Base-by-base conservation (phyloP, 768 basidiomycete genomes). In the Hydnomerulius pinastri region DNA sequence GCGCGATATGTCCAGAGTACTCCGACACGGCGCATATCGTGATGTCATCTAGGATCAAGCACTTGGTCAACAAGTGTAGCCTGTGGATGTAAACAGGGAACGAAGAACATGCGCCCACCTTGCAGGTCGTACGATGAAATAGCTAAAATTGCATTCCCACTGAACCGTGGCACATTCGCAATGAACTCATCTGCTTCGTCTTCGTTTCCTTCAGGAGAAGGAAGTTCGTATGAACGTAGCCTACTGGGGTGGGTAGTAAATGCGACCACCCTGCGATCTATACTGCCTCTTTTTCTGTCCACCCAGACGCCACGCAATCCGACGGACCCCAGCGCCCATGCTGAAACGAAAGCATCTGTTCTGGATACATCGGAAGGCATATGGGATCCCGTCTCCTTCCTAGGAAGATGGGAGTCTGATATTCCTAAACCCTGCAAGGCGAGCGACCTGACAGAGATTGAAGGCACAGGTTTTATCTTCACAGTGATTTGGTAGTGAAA, bases 1-100 rank as follows among this genome's bases (percentile, higher is more conserved):
- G 53, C 2, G 72, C 63, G 41, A 80, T 74, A 6, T 55, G 66
- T 6, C 79, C 79, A 44, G 60, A 74, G 35, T 71, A 63, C 53
- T 81, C 79, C 5, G 71, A 72, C 32, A 81, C 69, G 8, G 75
- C 69, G 52, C 78, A 81, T 44, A 68, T 66, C 10, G 65, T 74
- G 6, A 78, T 61, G 54, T 80, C 79, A 54, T 79, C 78, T 74
- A 39, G 15, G 48, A 37, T 7, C 10, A 11, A 28, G 17, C 6
- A 37, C 20, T 20, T 12, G 17, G 2, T 28, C 15, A 15, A 9
- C 17, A 17, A 44, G 23, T 48, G 35, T 41, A 17, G 5, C 27
- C 2, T 17, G n/a, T n/a, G n/a, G n/a, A n/a, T n/a, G n/a, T n/a
- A n/a, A n/a, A 28, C n/a, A 12, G 20, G 13, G 9, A 41, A 2